phyloP scores from a whole-genome alignment of 2,329 filamentous ascomycete species.

The Diaporthe sp. region DNA sequence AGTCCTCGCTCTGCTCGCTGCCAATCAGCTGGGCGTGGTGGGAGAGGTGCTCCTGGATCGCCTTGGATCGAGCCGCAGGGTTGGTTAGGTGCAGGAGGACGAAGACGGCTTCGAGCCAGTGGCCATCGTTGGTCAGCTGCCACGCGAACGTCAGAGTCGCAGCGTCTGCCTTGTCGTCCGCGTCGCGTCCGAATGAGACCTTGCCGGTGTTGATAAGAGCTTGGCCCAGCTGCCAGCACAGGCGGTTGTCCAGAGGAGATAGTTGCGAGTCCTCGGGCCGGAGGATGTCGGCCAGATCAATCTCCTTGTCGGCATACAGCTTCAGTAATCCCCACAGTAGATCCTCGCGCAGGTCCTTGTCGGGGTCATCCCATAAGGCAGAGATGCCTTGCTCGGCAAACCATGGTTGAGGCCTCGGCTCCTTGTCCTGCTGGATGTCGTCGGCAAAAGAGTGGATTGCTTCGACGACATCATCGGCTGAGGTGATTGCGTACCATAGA shows the following conservation, averaged over 20 bases:
- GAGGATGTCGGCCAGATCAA: constrained; percentile 77
- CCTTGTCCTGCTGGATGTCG: constrained; percentile 79
- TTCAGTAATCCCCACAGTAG: constrained; percentile 90
- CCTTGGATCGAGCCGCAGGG: constrained; percentile 71
- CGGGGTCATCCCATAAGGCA: constrained; percentile 71
- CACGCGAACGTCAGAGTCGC: constrained; percentile 75
- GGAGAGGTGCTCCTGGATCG: constrained; percentile 80
- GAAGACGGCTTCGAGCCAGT: constrained; percentile 80
- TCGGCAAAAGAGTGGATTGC: constrained; percentile 81
- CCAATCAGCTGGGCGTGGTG: constrained; percentile 79
- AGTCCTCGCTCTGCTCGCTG: constrained; percentile 67
- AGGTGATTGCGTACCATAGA: constrained; percentile 86
- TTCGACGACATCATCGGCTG: constrained; percentile 76
- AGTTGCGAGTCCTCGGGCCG: constrained; percentile 83
- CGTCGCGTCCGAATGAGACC: constrained; percentile 66
- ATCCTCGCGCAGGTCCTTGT: constrained; percentile 75
- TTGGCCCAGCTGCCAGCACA: constrained; percentile 89
- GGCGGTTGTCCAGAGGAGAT: constrained; percentile 79
- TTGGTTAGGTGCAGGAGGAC: constrained; percentile 83
- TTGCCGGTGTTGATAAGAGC: constrained; percentile 68
- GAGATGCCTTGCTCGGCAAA: constrained; percentile 73
- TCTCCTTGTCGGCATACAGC: constrained; percentile 75
- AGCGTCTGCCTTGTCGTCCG: constrained; percentile 74
- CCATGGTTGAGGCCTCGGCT: constrained; percentile 80
- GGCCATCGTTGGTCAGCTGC: constrained; percentile 72